Base-by-base conservation (phyloP, 2,329 filamentous ascomycete species). In the Tolypocladium ophioglossoides region DNA sequence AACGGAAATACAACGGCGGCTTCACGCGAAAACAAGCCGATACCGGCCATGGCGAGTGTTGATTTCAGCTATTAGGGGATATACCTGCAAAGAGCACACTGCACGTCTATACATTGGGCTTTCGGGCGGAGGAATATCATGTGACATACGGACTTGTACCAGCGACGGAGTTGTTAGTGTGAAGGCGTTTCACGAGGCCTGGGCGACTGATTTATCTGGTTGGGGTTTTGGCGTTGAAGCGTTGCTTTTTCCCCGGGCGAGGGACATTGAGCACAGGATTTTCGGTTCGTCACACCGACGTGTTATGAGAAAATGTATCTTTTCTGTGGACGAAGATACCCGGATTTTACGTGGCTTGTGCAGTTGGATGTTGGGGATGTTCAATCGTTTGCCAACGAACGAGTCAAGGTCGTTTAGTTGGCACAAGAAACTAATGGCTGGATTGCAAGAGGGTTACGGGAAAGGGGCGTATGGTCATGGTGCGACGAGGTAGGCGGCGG, bases 61-160 rank as follows among this genome's bases (percentile, higher is more conserved):
- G 80, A 85, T 68, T 80, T 85, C 58, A 83, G 76, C 67, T 84
- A 84, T 62, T 85, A 72, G 44, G 27, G 51, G 34, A 52, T 54
- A 53, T 54, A 56, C 53, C 55, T 41, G 20, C 16, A 44, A 38
- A 14, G 49, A 50, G 37, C 44, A 34, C 48, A 39, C 37, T 47
- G 47, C 48, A 49, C 46, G 38, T 54, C 30, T 54, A 24, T 35
- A 30, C 27, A 38, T 37, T 27, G 40, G 27, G 18, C 11, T 48
- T 32, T 18, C 37, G 51, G 24, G 27, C 32, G 24, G 18, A 37
- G n/a, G 22, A 14, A n/a, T 12, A 40, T 50, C 32, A 51, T 49
- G 52, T 56, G 54, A 56, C 41, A 52, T 35, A 46, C 50, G 27
- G 37, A 37, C 40, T 27, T 57, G 51, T 41, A 51, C 47, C 27